A percentile compares a stretch with the other conserved stretches of the same genome.
Conservation (phyloP, 257 asterid species). For the Mentha longifolia region DNA sequence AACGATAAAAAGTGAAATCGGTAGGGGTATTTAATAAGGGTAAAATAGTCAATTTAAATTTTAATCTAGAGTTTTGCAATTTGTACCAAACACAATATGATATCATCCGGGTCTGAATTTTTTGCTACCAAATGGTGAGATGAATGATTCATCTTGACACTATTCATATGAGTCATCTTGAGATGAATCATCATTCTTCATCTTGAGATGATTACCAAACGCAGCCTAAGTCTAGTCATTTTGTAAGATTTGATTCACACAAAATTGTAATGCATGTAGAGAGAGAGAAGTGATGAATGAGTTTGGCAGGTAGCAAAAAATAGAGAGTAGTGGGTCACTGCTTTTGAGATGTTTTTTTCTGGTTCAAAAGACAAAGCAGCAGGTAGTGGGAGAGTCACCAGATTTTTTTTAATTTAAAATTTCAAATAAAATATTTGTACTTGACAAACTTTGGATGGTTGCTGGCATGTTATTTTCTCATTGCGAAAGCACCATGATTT, state of each 20-base stretch:
- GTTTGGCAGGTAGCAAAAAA: conserved; percentile 52
- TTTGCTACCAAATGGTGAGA: no score
- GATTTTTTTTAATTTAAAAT: neutral
- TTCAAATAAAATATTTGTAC: neutral
- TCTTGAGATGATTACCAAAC: no score
- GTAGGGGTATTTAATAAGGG: no score
- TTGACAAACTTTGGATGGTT: conserved; percentile 36
- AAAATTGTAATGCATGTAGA: conserved; percentile 1
- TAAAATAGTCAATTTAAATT: no score
- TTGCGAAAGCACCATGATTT: neutral
- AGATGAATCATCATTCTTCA: no score
- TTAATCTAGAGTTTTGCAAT: no score
- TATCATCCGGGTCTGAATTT: no score
- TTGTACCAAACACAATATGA: no score
- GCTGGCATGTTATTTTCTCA: conserved; percentile 32
- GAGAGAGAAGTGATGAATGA: conserved; percentile 32
- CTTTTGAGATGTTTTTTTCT: conserved; percentile 49
- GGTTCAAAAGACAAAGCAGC: conserved; percentile 43
- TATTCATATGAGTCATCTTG: no score
- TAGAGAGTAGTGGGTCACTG: conserved; percentile 43
- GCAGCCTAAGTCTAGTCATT: conserved; percentile 19
- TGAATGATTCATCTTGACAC: no score
- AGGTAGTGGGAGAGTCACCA: conserved; percentile 39
- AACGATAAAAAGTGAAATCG: no score
- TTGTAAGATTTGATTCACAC: neutral